phyloP scores from a whole-genome alignment of 345 rosid genomes.

The Populus pruinosa region DNA sequence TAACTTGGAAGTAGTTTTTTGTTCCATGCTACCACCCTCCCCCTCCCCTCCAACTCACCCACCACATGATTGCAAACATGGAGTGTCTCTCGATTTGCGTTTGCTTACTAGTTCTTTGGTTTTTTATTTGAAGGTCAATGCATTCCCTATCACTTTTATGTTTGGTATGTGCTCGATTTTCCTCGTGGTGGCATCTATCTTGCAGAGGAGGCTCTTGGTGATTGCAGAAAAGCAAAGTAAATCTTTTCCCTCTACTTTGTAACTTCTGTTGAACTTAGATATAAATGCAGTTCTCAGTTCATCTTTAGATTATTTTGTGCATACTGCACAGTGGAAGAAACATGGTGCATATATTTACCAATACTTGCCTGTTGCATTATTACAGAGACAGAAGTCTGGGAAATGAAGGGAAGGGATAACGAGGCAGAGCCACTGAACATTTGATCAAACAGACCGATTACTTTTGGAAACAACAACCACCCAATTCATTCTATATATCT shows the following conservation, averaged over 20 bases:
- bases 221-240: conserved; percentile 81
- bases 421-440: conserved; percentile 81
- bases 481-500: conserved; percentile 1
- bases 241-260: background rate
- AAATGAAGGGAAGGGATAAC: conserved; percentile 48
- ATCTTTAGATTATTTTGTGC: background rate
- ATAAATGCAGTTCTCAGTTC: background rate
- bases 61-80: background rate
- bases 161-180: conserved; percentile 98
- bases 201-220: conserved; percentile 84
- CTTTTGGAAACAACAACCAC: background rate
- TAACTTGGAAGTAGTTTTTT: background rate
- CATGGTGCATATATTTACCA: background rate
- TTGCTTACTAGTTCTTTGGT: background rate
- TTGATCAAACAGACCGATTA: conserved; percentile 22
- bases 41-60: background rate
- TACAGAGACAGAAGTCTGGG: conserved; percentile 65
- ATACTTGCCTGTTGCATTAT: background rate
- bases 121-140: conserved; percentile 64
- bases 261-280: background rate
- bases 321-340: background rate
- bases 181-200: conserved; percentile 81
- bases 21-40: background rate
- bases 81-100: background rate
- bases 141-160: conserved; percentile 94